A percentile compares a stretch with the other conserved stretches of the same genome.
phyloP scores from a whole-genome alignment of 176 grass and related monocot genomes.

The Chloris gayana region DNA sequence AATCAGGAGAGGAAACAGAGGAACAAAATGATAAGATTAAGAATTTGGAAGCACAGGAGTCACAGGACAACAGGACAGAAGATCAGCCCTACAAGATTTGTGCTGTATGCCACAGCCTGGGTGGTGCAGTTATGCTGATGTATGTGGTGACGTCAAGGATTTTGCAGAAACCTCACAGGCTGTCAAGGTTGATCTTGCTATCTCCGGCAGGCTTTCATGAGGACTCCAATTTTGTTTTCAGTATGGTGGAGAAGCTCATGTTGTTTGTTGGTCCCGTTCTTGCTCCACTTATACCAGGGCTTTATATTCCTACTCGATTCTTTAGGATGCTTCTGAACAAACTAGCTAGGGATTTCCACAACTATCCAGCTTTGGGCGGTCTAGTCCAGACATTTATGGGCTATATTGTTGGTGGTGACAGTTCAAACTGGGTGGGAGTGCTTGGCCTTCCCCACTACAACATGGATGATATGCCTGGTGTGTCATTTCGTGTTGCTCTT shows the following conservation, averaged over 20 bases:
- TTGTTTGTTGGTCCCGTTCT: constrained; percentile 80
- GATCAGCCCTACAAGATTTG: constrained; percentile 83
- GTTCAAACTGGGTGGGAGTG: constrained; percentile 95
- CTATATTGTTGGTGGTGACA: constrained; percentile 89
- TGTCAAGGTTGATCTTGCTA: constrained; percentile 80
- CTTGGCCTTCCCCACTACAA: constrained; percentile 92
- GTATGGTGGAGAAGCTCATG: constrained; percentile 66
- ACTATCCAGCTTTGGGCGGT: constrained; percentile 91
- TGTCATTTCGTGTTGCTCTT: constrained; percentile 85
- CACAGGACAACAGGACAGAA: constrained; percentile 31
- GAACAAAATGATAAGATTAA: constrained; percentile 45
- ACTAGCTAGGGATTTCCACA: constrained; percentile 92
- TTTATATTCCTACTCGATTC: constrained; percentile 96
- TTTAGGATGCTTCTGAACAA: constrained; percentile 99
- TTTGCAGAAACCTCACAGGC: constrained; percentile 61
- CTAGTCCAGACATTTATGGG: constrained; percentile 97
- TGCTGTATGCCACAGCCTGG: constrained; percentile 86
- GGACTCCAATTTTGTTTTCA: constrained; percentile 78
- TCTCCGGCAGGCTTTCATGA: constrained; percentile 98
- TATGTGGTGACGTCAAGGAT: constrained; percentile 85
- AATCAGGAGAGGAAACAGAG: constrained; percentile 17
- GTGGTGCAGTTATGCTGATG: constrained; percentile 95
- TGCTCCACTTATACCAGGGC: constrained; percentile 78
- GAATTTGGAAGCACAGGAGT: constrained; percentile 45
- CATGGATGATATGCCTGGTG: constrained; percentile 98